Evolutionary conservation across 495 filamentous ascomycete species (phyloP).

Genomic region (Parathielavia hyrcaniae): DNA sequence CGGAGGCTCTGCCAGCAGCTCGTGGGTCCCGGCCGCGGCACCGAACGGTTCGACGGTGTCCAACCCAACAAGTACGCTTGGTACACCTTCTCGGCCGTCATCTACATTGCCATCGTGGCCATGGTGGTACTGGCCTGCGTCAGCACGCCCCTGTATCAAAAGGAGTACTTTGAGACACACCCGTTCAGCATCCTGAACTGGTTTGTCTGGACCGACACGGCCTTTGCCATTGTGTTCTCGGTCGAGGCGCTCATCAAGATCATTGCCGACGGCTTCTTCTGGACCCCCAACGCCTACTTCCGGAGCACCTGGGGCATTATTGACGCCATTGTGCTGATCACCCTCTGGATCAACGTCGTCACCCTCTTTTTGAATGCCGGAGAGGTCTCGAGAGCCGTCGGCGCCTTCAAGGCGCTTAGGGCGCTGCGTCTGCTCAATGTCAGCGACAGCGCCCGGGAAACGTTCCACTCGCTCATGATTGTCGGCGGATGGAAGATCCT

Average conservation of each 20-base stretch:
- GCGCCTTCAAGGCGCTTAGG: conserved; percentile 96
- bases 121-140: conserved; percentile 96
- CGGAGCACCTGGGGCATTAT: conserved; percentile 96
- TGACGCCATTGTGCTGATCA: conserved; percentile 85
- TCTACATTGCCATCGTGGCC: conserved; percentile 88
- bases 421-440: conserved; percentile 89
- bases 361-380: conserved; percentile 73
- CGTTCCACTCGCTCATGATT: conserved; percentile 93
- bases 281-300: conserved; percentile 95
- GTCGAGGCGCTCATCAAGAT: conserved; percentile 88
- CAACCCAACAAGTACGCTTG: conserved; percentile 80
- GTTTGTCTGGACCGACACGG: conserved; percentile 88
- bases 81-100: conserved; percentile 88
- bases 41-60: conserved; percentile 76
- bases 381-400: conserved; percentile 78
- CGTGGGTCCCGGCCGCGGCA: conserved; percentile 85
- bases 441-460: conserved; percentile 90
- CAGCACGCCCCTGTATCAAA: conserved; percentile 90
- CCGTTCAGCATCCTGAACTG: conserved; percentile 57
- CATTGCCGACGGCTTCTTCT: conserved; percentile 93
- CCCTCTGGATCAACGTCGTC: conserved; percentile 91
- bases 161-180: conserved; percentile 63
- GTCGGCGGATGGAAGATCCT: conserved; percentile 88
- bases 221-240: conserved; percentile 83
- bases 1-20: conserved; percentile 80